Evolutionary conservation across 805 yeast genomes (phyloP).

Genomic region (Lipomyces lipofer): DNA sequence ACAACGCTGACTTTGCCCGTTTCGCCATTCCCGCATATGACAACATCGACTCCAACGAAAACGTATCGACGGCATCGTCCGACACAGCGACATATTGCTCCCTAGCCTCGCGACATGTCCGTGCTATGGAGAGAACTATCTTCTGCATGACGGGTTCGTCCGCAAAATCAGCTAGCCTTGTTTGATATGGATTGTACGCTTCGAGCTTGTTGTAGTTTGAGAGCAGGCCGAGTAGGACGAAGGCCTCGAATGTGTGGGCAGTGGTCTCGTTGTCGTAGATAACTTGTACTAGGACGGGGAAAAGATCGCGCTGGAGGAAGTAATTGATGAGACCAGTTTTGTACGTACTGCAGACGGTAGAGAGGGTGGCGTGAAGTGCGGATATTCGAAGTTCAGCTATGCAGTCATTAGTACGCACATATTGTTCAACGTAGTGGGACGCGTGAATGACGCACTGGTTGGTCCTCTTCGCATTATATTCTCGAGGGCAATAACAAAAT

Average conservation of each 20-base stretch:
- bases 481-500: constrained; percentile 36
- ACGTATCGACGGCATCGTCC: constrained; percentile 21
- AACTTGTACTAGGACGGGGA: constrained; percentile 40
- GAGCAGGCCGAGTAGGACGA: constrained; percentile 42
- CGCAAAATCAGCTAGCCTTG: constrained; percentile 43
- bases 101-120: constrained; percentile 7
- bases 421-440: background rate
- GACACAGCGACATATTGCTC: constrained; percentile 17
- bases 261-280: constrained; percentile 35
- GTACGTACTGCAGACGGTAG: constrained; percentile 38
- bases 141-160: constrained; percentile 41
- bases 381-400: constrained; percentile 29
- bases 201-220: constrained; percentile 42
- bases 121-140: constrained; percentile 31
- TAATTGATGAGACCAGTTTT: constrained; percentile 40
- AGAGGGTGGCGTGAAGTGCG: constrained; percentile 37
- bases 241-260: constrained; percentile 39
- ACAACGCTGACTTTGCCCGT: constrained; percentile 21
- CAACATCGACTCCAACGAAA: constrained; percentile 22
- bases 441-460: constrained; percentile 8
- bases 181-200: constrained; percentile 41
- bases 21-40: constrained; percentile 19
- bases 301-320: constrained; percentile 42
- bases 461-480: constrained; percentile 33
- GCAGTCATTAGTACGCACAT: no score